Conservation (phyloP, 192 early-diverging fungal species). For the Powellomyces hirtus region DNA sequence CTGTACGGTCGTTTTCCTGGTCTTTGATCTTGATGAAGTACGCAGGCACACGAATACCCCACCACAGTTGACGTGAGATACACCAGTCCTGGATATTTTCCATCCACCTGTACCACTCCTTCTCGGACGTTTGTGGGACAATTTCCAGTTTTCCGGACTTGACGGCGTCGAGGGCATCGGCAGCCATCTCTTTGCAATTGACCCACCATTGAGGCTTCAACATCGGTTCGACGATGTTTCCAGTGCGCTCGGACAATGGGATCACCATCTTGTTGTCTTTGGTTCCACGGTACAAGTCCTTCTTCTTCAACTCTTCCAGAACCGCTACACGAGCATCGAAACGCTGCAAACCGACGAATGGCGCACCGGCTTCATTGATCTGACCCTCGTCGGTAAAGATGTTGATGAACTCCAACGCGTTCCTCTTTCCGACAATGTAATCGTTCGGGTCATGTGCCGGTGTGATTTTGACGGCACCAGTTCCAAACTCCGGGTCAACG, state of each 20-base stretch:
- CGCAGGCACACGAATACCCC: conserved; percentile 96
- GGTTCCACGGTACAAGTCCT: conserved; percentile 82
- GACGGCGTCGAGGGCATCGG: conserved; percentile 71
- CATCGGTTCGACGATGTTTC: conserved; percentile 94
- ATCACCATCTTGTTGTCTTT: conserved; percentile 91
- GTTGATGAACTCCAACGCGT: conserved; percentile 93
- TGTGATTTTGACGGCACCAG: conserved; percentile 98
- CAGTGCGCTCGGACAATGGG: conserved; percentile 83
- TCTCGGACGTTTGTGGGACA: conserved; percentile 77
- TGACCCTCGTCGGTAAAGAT: conserved; percentile 97
- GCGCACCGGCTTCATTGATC: conserved; percentile 85
- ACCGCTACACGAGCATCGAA: conserved; percentile 92
- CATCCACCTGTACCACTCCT: conserved; percentile 96
- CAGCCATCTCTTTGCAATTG: conserved; percentile 83
- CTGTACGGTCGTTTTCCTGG: conserved; percentile 45
- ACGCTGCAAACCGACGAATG: conserved; percentile 81
- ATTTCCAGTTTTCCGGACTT: conserved; percentile 80
- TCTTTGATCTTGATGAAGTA: conserved; percentile 81
- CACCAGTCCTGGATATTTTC: conserved; percentile 98
- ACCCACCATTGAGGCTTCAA: conserved; percentile 99
- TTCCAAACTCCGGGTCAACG: conserved; percentile 92
- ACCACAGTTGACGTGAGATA: conserved; percentile 98
- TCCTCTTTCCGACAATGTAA: conserved; percentile 92
- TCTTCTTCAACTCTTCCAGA: conserved; percentile 81
- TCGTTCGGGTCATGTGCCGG: conserved; percentile 98